phyloP scores from a whole-genome alignment of 345 rosid genomes.

The Murraya paniculata region DNA sequence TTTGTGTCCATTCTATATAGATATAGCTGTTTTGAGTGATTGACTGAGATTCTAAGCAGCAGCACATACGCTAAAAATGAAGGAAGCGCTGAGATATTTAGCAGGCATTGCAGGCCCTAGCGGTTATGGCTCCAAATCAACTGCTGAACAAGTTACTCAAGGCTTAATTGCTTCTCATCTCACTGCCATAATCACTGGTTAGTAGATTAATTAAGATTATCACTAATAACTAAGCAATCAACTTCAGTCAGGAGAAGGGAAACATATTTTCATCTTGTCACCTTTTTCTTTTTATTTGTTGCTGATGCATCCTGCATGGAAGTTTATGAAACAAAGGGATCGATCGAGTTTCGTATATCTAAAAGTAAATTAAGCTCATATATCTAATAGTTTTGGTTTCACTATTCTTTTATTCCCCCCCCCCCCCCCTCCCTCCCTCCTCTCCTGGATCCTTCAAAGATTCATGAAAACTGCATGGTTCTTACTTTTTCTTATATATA shows the following conservation, averaged over 20 bases:
- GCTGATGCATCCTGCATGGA: neutral
- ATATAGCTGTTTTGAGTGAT: conserved; percentile 17
- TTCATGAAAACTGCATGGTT: neutral
- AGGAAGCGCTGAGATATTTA: conserved; percentile 68
- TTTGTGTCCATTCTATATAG: conserved; percentile 7
- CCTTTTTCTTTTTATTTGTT: neutral
- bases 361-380: too few species aligned
- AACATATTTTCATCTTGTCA: neutral
- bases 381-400: too few species aligned
- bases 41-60: conserved; percentile 12
- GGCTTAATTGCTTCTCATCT: conserved; percentile 30
- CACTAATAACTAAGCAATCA: too few species aligned
- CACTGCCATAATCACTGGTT: conserved; percentile 75
- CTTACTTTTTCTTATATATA: neutral
- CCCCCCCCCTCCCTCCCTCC: too few species aligned
- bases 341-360: too few species aligned
- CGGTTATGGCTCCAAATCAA: conserved; percentile 89
- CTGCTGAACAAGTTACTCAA: conserved; percentile 77
- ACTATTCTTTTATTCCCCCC: too few species aligned
- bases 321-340: neutral
- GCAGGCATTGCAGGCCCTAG: conserved; percentile 96
- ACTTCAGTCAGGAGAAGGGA: neutral
- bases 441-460: neutral
- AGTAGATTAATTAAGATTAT: neutral
- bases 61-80: conserved; percentile 42